phyloP scores from a whole-genome alignment of 2,329 filamentous ascomycete genomes.

The Aspergillus sp. region DNA sequence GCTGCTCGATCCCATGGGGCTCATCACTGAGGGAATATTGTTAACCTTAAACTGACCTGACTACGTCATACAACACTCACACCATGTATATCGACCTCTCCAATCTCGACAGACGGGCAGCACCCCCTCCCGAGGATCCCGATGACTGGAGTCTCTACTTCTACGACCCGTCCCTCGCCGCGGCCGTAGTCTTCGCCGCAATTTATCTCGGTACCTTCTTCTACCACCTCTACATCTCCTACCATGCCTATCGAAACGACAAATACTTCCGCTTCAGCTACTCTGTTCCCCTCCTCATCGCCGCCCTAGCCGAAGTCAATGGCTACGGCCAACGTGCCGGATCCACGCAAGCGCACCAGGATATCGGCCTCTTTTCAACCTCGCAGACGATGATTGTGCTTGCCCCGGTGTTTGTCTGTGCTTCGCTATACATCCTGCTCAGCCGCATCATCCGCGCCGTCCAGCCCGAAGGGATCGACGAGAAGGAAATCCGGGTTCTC shows the following conservation, averaged over 20 bases:
- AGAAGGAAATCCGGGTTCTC: conserved; percentile 41
- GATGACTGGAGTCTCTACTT: conserved; percentile 42
- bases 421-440: conserved; percentile 58
- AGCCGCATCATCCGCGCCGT: conserved; percentile 46
- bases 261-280: conserved; percentile 34
- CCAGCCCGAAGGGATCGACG: neutral
- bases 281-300: conserved; percentile 52
- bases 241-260: conserved; percentile 47
- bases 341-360: conserved; percentile 27
- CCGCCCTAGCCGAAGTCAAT: conserved; percentile 48
- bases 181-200: conserved; percentile 48
- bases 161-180: conserved; percentile 50
- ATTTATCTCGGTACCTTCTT: conserved; percentile 47
- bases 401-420: conserved; percentile 55
- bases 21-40: neutral
- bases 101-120: neutral
- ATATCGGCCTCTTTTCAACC: conserved; percentile 46
- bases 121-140: neutral
- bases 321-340: conserved; percentile 49
- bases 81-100: neutral
- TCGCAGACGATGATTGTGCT: conserved; percentile 52
- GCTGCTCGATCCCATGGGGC: neutral
- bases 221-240: conserved; percentile 47
- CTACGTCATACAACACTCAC: neutral
- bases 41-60: neutral